Evolutionary conservation across 352 stramenopile species (phyloP).

Genomic region (Phytophthora fragariaefolia): DNA sequence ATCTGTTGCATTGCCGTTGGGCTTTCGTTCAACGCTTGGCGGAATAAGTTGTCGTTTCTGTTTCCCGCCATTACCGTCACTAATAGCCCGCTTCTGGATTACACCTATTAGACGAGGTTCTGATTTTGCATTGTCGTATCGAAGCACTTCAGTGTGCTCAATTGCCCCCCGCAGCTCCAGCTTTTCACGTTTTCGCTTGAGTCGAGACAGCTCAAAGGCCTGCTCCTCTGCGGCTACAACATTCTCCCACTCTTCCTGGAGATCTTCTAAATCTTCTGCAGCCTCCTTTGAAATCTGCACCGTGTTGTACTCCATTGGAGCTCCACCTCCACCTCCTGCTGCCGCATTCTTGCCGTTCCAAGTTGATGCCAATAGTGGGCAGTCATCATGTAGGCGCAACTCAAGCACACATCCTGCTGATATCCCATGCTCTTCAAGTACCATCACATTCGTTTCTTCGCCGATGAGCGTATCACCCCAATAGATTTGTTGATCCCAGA

Average conservation of each 20-base stretch:
- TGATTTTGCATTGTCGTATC: constrained; percentile 52
- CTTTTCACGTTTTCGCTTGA: constrained; percentile 59
- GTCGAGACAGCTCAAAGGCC: constrained; percentile 56
- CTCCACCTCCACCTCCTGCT: constrained; percentile 28
- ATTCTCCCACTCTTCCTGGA: constrained; percentile 72
- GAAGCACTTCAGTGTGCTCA: constrained; percentile 69
- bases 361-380: constrained; percentile 65
- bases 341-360: constrained; percentile 65
- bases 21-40: background rate
- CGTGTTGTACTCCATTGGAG: constrained; percentile 72
- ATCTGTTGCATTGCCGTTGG: constrained; percentile 6
- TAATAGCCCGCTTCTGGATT: constrained; percentile 47
- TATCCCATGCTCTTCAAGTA: constrained; percentile 76
- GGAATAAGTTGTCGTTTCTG: constrained; percentile 24
- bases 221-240: constrained; percentile 62
- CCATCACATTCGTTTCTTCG: constrained; percentile 77
- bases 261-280: constrained; percentile 76
- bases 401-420: constrained; percentile 69
- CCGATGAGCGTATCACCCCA: constrained; percentile 82
- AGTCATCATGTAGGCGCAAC: constrained; percentile 80
- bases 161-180: constrained; percentile 59
- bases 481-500: constrained; percentile 84
- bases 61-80: constrained; percentile 9
- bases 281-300: constrained; percentile 87
- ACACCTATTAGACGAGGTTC: constrained; percentile 60